Evolutionary conservation across 2,329 filamentous ascomycete species (phyloP).

Genomic region (Aspergillus phoenicis): DNA sequence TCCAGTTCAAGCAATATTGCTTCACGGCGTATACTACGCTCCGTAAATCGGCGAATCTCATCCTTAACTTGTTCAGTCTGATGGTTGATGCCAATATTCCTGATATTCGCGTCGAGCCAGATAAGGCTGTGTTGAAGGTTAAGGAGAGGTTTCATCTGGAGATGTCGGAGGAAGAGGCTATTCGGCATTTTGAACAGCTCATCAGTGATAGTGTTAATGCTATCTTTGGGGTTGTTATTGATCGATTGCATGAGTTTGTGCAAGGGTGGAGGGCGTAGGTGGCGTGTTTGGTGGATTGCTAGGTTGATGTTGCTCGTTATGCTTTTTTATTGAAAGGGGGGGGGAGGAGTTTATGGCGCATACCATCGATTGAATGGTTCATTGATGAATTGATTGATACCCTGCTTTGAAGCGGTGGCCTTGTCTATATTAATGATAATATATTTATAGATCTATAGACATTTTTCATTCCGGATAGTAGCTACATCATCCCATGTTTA

Average conservation of each 20-base stretch:
- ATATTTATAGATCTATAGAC: conserved; percentile 11
- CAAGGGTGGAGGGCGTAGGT: conserved; percentile 78
- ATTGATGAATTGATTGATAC: conserved; percentile 9
- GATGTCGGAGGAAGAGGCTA: conserved; percentile 87
- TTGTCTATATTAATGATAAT: conserved; percentile 3
- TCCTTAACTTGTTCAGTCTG: conserved; percentile 90
- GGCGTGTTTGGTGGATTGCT: neutral
- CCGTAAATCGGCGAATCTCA: conserved; percentile 84
- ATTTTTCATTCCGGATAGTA: neutral
- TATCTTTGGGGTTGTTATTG: conserved; percentile 90
- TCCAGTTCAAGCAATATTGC: conserved; percentile 91
- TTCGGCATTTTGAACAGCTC: conserved; percentile 80
- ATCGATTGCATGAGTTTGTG: conserved; percentile 89
- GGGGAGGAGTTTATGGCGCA: too few species aligned
- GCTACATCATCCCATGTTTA: neutral
- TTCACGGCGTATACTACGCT: conserved; percentile 92
- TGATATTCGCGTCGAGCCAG: conserved; percentile 87
- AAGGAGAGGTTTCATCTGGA: conserved; percentile 93
- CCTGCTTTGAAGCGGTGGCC: conserved; percentile 18
- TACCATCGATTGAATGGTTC: too few species aligned
- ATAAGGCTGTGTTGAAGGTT: conserved; percentile 93
- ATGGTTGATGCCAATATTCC: conserved; percentile 99
- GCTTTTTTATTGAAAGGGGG: too few species aligned
- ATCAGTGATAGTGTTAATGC: conserved; percentile 90
- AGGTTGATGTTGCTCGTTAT: neutral